Percentiles rank a stretch among this genome's conserved stretches.
Conservation (phyloP, 179 eudicot genomes). For the Spinacia oleracea region DNA sequence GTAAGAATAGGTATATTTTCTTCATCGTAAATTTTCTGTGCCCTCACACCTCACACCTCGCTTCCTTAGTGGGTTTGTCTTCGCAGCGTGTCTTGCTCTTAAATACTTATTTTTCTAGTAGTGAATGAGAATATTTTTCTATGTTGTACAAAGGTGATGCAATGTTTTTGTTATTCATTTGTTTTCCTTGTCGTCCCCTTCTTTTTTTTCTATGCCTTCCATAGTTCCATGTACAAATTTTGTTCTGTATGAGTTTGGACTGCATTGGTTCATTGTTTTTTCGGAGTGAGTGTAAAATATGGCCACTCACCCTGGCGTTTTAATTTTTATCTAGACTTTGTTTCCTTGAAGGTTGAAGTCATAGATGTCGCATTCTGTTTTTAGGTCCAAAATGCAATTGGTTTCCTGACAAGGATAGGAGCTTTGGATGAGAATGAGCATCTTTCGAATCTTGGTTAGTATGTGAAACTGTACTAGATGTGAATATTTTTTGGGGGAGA, state of each 20-base stretch:
- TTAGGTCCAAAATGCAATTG: slow-evolving; percentile 98
- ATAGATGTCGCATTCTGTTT: not conserved
- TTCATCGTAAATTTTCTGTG: not conserved
- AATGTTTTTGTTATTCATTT: not conserved
- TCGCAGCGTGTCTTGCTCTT: not conserved
- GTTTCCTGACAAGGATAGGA: slow-evolving; percentile 88
- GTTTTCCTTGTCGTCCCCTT: not conserved
- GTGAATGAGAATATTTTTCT: not conserved
- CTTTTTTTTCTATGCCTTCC: not conserved
- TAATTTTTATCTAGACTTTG: not conserved
- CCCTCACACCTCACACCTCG: too few relatives aligned
- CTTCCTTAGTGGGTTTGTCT: not conserved
- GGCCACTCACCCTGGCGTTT: not conserved
- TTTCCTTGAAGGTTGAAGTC: slow-evolving; percentile 11
- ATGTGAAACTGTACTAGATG: slow-evolving; percentile 10
- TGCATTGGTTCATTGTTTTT: not conserved
- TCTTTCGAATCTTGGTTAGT: slow-evolving; percentile 89
- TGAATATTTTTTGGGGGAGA: slow-evolving; percentile 10
- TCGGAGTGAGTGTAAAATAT: not conserved
- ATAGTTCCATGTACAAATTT: not conserved
- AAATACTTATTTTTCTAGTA: not conserved
- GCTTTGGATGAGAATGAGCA: slow-evolving; percentile 88
- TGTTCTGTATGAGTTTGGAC: not conserved
- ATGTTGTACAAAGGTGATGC: not conserved
- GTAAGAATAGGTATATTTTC: not conserved